Conservation (phyloP, 2,329 filamentous ascomycete species). For the Penicillium nordicum region DNA sequence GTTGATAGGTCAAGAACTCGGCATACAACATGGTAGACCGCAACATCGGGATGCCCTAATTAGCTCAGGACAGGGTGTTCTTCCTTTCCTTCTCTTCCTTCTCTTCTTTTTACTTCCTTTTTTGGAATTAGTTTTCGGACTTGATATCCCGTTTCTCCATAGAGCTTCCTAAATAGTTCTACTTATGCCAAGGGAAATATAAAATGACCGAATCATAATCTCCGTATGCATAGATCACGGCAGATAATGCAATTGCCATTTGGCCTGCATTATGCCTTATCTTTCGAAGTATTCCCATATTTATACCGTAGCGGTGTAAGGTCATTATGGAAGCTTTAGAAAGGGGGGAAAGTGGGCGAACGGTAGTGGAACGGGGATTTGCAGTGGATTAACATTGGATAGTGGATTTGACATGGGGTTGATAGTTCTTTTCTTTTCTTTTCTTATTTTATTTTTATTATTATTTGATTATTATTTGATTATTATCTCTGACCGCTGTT, state of each 20-base stretch:
- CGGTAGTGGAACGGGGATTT: neutral
- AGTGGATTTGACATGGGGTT: neutral
- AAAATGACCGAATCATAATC: neutral
- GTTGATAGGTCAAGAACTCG: neutral
- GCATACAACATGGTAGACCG: neutral
- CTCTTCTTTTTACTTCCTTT: neutral
- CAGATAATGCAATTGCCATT: constrained; percentile 24
- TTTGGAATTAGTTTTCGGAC: neutral
- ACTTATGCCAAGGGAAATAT: neutral
- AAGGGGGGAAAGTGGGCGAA: neutral
- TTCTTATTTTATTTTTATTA: neutral
- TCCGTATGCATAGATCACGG: constrained; percentile 14
- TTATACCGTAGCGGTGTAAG: constrained; percentile 5
- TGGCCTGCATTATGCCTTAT: constrained; percentile 21
- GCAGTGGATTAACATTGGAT: neutral
- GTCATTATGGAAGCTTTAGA: neutral
- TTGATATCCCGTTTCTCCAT: neutral
- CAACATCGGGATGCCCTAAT: neutral
- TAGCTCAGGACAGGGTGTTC: neutral
- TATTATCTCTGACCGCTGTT: constrained; percentile 7
- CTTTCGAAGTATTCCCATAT: constrained; percentile 1
- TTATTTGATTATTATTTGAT: neutral
- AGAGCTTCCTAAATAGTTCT: neutral
- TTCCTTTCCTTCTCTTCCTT: neutral
- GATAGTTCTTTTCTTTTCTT: neutral